Percentiles rank a stretch among this genome's conserved stretches.
phyloP scores from a whole-genome alignment of 2,329 filamentous ascomycete species.

The Ophiostoma quercus region DNA sequence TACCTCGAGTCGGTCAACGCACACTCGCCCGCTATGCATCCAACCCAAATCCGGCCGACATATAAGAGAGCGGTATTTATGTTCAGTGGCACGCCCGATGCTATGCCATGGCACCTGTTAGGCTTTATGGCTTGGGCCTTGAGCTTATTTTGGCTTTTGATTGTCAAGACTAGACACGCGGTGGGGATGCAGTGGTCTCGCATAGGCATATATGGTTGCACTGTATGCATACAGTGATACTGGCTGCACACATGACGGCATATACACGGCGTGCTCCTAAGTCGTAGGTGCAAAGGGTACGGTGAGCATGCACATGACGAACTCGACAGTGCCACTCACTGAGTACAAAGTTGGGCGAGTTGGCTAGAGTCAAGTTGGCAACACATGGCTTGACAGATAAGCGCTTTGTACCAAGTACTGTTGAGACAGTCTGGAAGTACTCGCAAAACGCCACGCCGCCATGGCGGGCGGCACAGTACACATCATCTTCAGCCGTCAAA shows the following conservation, averaged over 20 bases:
- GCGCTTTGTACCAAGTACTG: neutral
- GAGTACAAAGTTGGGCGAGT: neutral
- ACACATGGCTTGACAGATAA: neutral
- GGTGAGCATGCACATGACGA: conserved; percentile 6
- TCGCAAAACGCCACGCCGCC: neutral
- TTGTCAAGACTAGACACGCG: neutral
- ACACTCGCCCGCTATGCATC: neutral
- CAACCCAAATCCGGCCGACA: neutral
- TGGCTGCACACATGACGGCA: neutral
- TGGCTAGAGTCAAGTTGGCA: neutral
- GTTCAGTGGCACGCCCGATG: neutral
- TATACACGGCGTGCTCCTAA: neutral
- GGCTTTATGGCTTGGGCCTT: neutral
- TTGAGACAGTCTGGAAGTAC: neutral
- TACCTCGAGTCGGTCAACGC: conserved; percentile 24
- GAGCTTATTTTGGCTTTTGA: neutral
- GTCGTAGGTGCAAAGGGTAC: neutral
- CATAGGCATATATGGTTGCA: neutral
- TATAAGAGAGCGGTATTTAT: neutral
- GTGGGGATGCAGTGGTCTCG: neutral
- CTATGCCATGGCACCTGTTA: neutral
- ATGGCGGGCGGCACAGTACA: conserved; percentile 7
- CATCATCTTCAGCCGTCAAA: conserved; percentile 8
- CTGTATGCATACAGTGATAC: neutral
- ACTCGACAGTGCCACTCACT: neutral